Percentiles rank a stretch among this genome's conserved stretches.
Evolutionary conservation across 2,329 filamentous ascomycete genomes (phyloP).

Genomic region (Cladosporium phlei): DNA sequence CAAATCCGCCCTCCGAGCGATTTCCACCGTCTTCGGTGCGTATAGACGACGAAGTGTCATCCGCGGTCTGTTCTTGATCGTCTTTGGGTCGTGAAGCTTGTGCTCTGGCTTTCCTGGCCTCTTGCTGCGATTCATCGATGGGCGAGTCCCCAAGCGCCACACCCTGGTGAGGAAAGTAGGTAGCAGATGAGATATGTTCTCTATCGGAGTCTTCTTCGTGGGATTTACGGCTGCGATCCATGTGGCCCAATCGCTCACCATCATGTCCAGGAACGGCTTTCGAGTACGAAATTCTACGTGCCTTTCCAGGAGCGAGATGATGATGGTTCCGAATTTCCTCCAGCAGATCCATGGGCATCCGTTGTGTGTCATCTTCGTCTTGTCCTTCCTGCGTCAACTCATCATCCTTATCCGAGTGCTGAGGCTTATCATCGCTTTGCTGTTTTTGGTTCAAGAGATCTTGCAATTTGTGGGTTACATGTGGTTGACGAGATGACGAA

Average conservation of each 20-base stretch:
- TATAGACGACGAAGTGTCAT: slow-evolving; percentile 60
- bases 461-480: slow-evolving; percentile 4
- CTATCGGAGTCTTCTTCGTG: slow-evolving; percentile 60
- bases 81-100: slow-evolving; percentile 21
- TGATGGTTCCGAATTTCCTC: slow-evolving; percentile 55
- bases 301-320: slow-evolving; percentile 45
- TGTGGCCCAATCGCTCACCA: slow-evolving; percentile 16
- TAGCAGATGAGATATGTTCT: slow-evolving; percentile 81
- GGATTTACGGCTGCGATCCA: slow-evolving; percentile 3
- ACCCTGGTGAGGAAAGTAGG: slow-evolving; percentile 73
- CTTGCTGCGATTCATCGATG: slow-evolving; percentile 17
- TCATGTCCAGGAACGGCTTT: slow-evolving; percentile 21
- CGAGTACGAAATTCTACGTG: slow-evolving; percentile 41
- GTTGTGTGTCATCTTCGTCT: slow-evolving; percentile 20
- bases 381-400: not conserved
- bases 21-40: slow-evolving; percentile 57
- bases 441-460: slow-evolving; percentile 8
- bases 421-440: not conserved
- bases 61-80: slow-evolving; percentile 19
- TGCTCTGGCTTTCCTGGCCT: not conserved
- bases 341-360: slow-evolving; percentile 47
- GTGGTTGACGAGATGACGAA: slow-evolving; percentile 1
- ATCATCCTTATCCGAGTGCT: too few species aligned
- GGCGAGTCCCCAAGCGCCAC: slow-evolving; percentile 39
- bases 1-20: slow-evolving; percentile 56